Evolutionary conservation across 768 basidiomycete species (phyloP).

Genomic region (Auricularia cornea): DNA sequence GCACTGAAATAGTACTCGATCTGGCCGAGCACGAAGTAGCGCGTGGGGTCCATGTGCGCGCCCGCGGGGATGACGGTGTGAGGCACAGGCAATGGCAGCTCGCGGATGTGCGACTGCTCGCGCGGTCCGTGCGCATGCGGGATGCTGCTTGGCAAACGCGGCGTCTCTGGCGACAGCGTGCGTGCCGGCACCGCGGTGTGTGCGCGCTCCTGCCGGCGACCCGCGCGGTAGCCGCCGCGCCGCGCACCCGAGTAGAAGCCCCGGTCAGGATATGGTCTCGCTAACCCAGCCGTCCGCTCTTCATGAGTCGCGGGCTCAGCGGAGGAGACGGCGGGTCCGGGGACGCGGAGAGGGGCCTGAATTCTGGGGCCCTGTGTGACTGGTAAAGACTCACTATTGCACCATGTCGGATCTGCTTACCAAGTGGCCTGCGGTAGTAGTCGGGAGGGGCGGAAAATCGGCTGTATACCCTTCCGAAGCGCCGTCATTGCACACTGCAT

Average conservation of each 20-base stretch:
- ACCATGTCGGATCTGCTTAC: too few species aligned
- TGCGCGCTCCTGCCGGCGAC: neutral
- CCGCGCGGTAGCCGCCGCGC: neutral
- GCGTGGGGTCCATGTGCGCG: conserved; percentile 34
- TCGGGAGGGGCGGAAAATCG: too few species aligned
- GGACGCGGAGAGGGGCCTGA: neutral
- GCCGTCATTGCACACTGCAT: too few species aligned
- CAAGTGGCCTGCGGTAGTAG: too few species aligned
- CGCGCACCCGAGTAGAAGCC: neutral
- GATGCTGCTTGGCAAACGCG: neutral
- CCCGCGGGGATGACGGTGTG: neutral
- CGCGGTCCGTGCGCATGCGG: neutral
- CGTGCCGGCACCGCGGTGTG: neutral
- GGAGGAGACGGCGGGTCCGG: neutral
- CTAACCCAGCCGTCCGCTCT: too few species aligned
- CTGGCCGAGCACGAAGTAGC: conserved; percentile 68
- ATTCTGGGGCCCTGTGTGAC: too few species aligned
- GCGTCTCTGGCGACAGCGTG: neutral
- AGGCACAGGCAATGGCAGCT: conserved; percentile 20
- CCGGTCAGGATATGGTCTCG: neutral
- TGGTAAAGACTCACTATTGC: too few species aligned
- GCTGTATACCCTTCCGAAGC: too few species aligned
- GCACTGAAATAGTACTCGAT: conserved; percentile 89
- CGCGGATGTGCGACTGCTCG: conserved; percentile 5
- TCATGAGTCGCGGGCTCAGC: neutral